Conservation (phyloP, 2,329 filamentous ascomycete species). For the Trichoderma sp. region DNA sequence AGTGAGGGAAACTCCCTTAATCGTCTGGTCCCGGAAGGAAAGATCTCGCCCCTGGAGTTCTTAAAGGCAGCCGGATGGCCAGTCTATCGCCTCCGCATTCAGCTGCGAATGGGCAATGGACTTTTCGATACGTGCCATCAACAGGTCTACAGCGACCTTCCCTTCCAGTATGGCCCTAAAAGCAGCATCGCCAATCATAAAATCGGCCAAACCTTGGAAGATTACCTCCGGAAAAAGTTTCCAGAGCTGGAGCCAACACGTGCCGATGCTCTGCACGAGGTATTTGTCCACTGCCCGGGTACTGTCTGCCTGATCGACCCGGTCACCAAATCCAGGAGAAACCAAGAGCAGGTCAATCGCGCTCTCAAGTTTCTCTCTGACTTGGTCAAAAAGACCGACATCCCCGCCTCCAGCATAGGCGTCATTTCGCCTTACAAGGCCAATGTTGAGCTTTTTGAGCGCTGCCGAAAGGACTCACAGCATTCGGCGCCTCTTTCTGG, state of each 20-base stretch:
- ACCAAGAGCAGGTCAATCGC: constrained; percentile 28
- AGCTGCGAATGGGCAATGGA: too few relatives aligned
- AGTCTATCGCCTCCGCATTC: too few relatives aligned
- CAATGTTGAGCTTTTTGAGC: constrained; percentile 26
- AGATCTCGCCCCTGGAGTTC: too few relatives aligned
- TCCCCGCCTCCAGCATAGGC: constrained; percentile 23
- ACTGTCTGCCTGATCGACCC: background rate
- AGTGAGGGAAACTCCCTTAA: too few relatives aligned
- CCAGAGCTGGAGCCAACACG: background rate
- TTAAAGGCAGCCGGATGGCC: too few relatives aligned
- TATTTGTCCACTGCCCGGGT: constrained; percentile 30
- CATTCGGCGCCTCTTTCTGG: constrained; percentile 19
- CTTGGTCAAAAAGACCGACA: constrained; percentile 22
- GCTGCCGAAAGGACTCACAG: constrained; percentile 8
- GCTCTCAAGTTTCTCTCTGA: constrained; percentile 28
- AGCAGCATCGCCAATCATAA: background rate
- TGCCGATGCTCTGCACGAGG: background rate
- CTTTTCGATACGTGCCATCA: too few relatives aligned
- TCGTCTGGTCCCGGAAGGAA: too few relatives aligned
- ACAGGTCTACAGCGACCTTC: constrained; percentile 26
- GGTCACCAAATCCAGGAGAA: constrained; percentile 19
- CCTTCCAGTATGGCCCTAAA: constrained; percentile 21
- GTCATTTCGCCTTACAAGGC: constrained; percentile 28
- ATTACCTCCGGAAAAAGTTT: background rate
- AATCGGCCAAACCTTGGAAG: background rate